A percentile compares a stretch with the other conserved stretches of the same genome.
Evolutionary conservation across 2,329 filamentous ascomycete species (phyloP).

Genomic region (Colletotrichum musae): DNA sequence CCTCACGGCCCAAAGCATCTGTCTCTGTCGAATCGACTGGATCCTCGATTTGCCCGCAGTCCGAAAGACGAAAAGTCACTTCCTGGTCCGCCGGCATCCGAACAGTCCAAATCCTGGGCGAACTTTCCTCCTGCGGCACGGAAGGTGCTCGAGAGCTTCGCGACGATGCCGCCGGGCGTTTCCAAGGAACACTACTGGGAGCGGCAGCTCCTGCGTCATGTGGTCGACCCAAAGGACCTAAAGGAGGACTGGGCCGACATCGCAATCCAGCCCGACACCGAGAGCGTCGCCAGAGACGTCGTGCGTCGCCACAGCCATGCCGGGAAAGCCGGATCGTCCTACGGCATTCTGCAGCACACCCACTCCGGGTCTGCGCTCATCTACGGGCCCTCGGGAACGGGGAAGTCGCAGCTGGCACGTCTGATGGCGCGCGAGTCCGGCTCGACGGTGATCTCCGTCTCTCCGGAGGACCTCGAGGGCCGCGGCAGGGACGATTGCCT

Average conservation of each 20-base stretch:
- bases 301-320: neutral
- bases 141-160: neutral
- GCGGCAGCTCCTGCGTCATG: neutral
- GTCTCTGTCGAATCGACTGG: no score
- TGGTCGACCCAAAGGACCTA: constrained; percentile 1
- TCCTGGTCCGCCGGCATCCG: no score
- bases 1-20: no score
- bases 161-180: neutral
- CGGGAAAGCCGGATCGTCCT: neutral
- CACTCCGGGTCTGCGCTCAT: constrained; percentile 44
- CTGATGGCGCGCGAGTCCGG: constrained; percentile 43
- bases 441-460: constrained; percentile 44
- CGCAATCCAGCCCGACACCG: neutral
- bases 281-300: neutral
- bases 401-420: constrained; percentile 47
- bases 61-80: no score
- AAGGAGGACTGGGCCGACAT: neutral
- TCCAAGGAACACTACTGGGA: neutral
- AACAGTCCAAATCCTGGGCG: no score
- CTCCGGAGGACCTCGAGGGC: constrained; percentile 36
- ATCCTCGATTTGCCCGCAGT: no score
- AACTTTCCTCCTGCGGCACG: neutral
- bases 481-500: constrained; percentile 39
- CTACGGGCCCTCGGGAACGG: constrained; percentile 49
- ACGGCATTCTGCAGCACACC: constrained; percentile 42